Conservation (phyloP, 805 yeast genomes). For the Wickerhamomyces kurtzmanii region DNA sequence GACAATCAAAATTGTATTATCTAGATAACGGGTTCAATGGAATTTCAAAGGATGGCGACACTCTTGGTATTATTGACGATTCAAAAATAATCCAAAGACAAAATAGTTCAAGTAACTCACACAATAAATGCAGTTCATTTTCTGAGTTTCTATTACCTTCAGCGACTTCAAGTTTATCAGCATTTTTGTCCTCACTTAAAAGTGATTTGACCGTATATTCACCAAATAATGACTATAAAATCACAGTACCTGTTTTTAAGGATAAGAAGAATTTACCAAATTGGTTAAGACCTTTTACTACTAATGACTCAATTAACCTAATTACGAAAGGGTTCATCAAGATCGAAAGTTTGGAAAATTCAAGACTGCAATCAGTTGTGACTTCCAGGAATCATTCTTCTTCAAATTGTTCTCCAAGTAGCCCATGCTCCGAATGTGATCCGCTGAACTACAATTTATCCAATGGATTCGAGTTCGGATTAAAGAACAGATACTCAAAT, state of each 20-base stretch:
- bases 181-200: conserved; percentile 14
- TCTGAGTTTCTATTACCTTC: conserved; percentile 14
- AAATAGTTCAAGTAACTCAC: conserved; percentile 3
- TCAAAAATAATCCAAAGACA: neutral
- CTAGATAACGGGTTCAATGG: conserved; percentile 13
- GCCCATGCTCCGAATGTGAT: conserved; percentile 5
- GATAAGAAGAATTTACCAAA: conserved; percentile 17
- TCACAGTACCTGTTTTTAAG: conserved; percentile 1
- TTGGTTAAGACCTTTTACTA: conserved; percentile 17
- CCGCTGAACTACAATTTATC: conserved; percentile 5
- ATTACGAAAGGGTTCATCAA: conserved; percentile 18
- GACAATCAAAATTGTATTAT: conserved; percentile 8
- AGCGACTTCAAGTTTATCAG: conserved; percentile 11
- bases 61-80: neutral
- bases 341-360: conserved; percentile 25
- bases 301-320: conserved; percentile 10
- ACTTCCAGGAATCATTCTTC: conserved; percentile 6
- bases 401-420: conserved; percentile 5
- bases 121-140: conserved; percentile 7
- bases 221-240: conserved; percentile 2
- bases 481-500: conserved; percentile 79
- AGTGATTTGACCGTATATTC: conserved; percentile 5
- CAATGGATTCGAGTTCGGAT: conserved; percentile 4
- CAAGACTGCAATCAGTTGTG: conserved; percentile 12
- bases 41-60: conserved; percentile 4